These are phyloP conservation scores for Microdochium trichocladiopsis DNA, from an alignment of 2,329 filamentous ascomycete species.

Conservation along the genomic window DNA sequence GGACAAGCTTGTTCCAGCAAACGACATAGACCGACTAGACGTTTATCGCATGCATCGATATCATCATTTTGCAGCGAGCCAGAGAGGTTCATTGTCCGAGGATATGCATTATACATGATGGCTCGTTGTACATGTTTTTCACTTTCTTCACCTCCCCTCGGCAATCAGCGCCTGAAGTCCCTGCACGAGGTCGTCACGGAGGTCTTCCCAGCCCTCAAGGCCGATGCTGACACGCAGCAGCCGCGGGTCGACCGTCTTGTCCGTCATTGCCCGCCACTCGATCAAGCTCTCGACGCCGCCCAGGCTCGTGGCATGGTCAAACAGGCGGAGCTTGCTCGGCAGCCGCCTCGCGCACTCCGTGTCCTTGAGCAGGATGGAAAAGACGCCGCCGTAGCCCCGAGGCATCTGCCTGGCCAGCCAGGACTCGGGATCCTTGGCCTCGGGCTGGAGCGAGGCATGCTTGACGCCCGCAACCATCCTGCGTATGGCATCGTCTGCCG, in stretches of 20 bases:
- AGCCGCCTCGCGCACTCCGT: conserved; percentile 56
- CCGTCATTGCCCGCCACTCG: conserved; percentile 92
- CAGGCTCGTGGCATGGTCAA: conserved; percentile 91
- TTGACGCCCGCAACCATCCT: conserved; percentile 53
- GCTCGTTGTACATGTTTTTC: too few species aligned
- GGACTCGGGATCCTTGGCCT: conserved; percentile 46
- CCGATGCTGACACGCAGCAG: conserved; percentile 80
- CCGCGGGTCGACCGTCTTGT: conserved; percentile 61
- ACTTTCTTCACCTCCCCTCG: conserved; percentile 16
- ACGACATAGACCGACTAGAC: neutral
- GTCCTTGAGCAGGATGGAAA: conserved; percentile 62
- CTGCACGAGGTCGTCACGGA: conserved; percentile 65
- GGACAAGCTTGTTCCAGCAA: neutral
- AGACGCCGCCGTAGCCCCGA: conserved; percentile 82
- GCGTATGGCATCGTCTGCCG: conserved; percentile 32
- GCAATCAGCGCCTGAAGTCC: conserved; percentile 52
- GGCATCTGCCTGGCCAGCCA: conserved; percentile 92
- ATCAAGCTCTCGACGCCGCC: conserved; percentile 94
- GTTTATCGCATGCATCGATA: neutral
- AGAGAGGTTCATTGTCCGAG: too few species aligned
- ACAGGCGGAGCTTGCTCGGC: conserved; percentile 72
- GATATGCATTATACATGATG: too few species aligned
- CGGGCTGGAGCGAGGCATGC: conserved; percentile 75
- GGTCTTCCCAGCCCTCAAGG: conserved; percentile 78
- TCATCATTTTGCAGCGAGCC: too few species aligned